phyloP scores from a whole-genome alignment of 192 early-diverging fungal genomes.

The Coemansia sp. region DNA sequence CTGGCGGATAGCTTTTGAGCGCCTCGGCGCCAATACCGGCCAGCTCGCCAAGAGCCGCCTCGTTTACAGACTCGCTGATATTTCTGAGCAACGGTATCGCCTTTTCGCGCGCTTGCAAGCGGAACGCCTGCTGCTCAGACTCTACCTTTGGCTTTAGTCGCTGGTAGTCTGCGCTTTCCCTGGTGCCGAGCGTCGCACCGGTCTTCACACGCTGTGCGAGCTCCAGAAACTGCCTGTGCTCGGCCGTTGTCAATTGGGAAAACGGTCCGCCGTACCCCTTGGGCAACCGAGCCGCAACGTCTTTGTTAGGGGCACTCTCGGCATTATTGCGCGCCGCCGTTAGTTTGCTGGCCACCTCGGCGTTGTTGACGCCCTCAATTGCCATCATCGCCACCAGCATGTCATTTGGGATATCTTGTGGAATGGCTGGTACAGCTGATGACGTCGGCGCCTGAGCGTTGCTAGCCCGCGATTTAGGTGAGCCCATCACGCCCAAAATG shows the following conservation, averaged over 20 bases:
- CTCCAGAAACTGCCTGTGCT: conserved; percentile 31
- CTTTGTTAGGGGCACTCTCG: conserved; percentile 11
- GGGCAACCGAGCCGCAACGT: conserved; percentile 21
- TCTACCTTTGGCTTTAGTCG: conserved; percentile 37
- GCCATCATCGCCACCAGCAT: conserved; percentile 53
- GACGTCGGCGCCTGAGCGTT: neutral
- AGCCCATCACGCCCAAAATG: conserved; percentile 47
- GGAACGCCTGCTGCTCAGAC: conserved; percentile 44
- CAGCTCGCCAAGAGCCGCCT: neutral
- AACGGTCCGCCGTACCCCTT: conserved; percentile 40
- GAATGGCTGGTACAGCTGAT: conserved; percentile 3
- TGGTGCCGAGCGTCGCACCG: conserved; percentile 4
- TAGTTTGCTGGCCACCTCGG: conserved; percentile 3
- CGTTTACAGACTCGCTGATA: conserved; percentile 6
- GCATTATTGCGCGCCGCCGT: neutral
- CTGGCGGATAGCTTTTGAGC: conserved; percentile 20
- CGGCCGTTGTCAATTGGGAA: conserved; percentile 34
- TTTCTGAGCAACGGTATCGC: conserved; percentile 14
- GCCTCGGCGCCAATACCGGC: conserved; percentile 7
- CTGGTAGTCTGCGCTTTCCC: conserved; percentile 27
- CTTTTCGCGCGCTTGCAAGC: conserved; percentile 29
- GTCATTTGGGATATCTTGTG: conserved; percentile 30
- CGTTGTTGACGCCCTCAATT: conserved; percentile 27
- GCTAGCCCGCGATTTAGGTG: conserved; percentile 16
- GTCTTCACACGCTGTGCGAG: conserved; percentile 23